These are phyloP conservation scores for Monascus purpureus DNA, from an alignment of 495 filamentous ascomycete genomes.

Conservation along the genomic window DNA sequence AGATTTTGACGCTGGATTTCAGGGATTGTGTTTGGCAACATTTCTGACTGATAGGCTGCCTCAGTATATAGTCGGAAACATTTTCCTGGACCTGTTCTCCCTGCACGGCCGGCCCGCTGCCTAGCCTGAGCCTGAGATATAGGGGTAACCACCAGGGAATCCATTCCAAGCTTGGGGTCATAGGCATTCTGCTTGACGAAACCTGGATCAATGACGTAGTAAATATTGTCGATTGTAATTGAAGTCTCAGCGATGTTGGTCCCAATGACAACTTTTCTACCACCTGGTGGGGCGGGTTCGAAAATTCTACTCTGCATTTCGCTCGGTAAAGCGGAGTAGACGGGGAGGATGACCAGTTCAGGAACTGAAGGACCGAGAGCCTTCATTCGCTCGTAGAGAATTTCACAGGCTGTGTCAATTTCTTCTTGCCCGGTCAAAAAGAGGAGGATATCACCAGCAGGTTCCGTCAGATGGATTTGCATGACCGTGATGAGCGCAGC, in stretches of 20 bases:
- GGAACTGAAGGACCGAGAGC: constrained; percentile 80
- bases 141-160: constrained; percentile 84
- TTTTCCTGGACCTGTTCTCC: constrained; percentile 90
- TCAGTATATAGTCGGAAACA: constrained; percentile 96
- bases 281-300: constrained; percentile 78
- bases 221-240: constrained; percentile 94
- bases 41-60: constrained; percentile 88
- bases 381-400: constrained; percentile 93
- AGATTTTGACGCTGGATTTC: constrained; percentile 96
- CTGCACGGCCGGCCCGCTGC: constrained; percentile 84
- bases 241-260: constrained; percentile 98
- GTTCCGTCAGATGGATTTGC: constrained; percentile 92
- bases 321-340: constrained; percentile 82
- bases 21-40: constrained; percentile 89
- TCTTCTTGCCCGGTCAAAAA: constrained; percentile 97
- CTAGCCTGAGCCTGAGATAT: constrained; percentile 96
- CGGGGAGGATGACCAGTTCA: constrained; percentile 82
- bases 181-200: constrained; percentile 98
- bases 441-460: constrained; percentile 79
- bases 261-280: constrained; percentile 90
- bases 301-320: constrained; percentile 95
- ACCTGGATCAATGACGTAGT: constrained; percentile 93
- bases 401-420: constrained; percentile 88
- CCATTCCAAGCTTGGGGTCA: constrained; percentile 95
- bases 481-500: constrained; percentile 92